Percentiles rank a stretch among this genome's conserved stretches.
Evolutionary conservation across 1,284 basidiomycete genomes (phyloP).

Genomic region (Papiliotrema nemorosa): DNA sequence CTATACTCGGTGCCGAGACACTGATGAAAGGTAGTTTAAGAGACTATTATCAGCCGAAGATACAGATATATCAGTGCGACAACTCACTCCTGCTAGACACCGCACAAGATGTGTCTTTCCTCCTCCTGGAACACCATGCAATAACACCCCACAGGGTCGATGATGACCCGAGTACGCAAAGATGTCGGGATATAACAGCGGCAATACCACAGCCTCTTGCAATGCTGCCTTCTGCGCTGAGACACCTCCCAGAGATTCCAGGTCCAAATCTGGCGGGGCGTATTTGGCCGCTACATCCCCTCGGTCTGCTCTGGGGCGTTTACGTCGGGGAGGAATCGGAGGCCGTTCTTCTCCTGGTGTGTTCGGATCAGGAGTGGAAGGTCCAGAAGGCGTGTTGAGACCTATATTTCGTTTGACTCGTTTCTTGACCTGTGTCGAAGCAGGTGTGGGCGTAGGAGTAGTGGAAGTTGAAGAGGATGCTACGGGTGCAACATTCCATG

Average conservation of each 20-base stretch:
- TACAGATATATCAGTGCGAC: too few relatives aligned
- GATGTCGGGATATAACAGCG: conserved; percentile 90
- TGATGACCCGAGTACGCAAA: conserved; percentile 90
- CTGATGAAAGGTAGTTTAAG: conserved; percentile 87
- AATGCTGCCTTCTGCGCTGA: conserved; percentile 84
- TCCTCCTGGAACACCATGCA: conserved; percentile 95
- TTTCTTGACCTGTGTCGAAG: conserved; percentile 5
- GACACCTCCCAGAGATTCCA: conserved; percentile 86
- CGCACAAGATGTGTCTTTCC: conserved; percentile 91
- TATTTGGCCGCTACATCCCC: conserved; percentile 33
- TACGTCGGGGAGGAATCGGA: conserved; percentile 15
- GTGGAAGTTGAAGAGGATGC: conserved; percentile 6
- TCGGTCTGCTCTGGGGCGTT: conserved; percentile 16
- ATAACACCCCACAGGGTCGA: conserved; percentile 85
- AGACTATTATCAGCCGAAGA: conserved; percentile 63
- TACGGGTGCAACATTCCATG: conserved; percentile 25
- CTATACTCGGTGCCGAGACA: conserved; percentile 89
- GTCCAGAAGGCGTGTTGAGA: conserved; percentile 9
- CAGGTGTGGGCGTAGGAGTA: conserved; percentile 5
- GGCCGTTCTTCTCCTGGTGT: conserved; percentile 7
- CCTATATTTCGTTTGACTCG: conserved; percentile 17
- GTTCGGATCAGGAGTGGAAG: conserved; percentile 3
- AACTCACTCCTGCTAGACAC: conserved; percentile 83
- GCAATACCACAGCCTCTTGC: conserved; percentile 92
- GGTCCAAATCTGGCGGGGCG: conserved; percentile 46